Base-by-base conservation (phyloP, 169 alveolate genomes). In the Plasmodium knowlesi region DNA sequence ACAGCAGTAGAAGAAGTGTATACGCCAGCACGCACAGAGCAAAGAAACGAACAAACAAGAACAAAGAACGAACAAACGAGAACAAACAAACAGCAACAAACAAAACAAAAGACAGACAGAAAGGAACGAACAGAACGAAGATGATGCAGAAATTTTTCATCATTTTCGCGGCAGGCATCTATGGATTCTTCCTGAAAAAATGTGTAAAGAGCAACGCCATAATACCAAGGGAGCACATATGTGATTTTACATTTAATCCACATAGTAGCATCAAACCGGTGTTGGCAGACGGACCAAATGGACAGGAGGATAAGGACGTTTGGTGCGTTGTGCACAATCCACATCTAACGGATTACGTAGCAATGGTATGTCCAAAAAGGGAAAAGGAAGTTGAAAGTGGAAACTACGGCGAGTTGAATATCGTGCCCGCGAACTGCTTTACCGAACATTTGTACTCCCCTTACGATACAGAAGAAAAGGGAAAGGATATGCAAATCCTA, bases 341-440 rank as follows among this genome's bases (percentile, higher is more conserved):
- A 14, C 32, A 28, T 14, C 19, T 57, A 1, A 14, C 22, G 3
- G 39, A 84, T 22, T 30, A 41, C 25, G 22, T 84, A 16, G 84
- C 81, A 14, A 28, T 84, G 76, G 25, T 84, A 10, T 84, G 93
- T 46, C 93, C 93, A 6, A 84, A 84, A 25, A 84, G 50, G 3
- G 39, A 32, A n/a, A 61, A 73, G 9, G 5, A 10, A 84, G 22
- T 43, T 84, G 8, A 84, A 84, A 84, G n/a, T n/a, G 72, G 53
- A n/a, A 67, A 73, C 5, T 84, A 72, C 79, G 1, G 14, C 5
- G 25, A 84, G 22, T 43, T 84, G 9, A 84, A 84, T 73, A 4
- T 22, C 1, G 93, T 84, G 12, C 93, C 93, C 6, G n/a, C 93
- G 3, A 71, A 25, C 8, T 84, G 93, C 32, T 84, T 84, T 73